Evolutionary conservation across 2,329 filamentous ascomycete species (phyloP), one percentile per base, ranked within the genome.

Genomic region (Plenodomus biglobosus): DNA sequence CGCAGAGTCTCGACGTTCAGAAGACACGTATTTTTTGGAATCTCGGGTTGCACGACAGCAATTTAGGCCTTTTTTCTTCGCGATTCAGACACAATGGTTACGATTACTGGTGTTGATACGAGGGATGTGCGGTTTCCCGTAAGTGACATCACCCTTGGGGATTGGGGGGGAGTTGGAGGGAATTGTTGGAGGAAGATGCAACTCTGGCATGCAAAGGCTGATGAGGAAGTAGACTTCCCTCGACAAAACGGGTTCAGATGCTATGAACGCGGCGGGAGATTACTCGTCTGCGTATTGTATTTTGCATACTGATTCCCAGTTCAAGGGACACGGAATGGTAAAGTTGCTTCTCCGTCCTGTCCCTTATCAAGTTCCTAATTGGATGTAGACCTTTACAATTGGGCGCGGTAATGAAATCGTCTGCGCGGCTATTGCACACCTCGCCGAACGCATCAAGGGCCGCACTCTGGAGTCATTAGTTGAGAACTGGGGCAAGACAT

Each of bases 271-370:
- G 2, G 90, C 91, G 2, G 88, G 90, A 53, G 90, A 96, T 74
- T 96, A 96, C 76, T 95, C 90, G 1, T 81, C 91, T 11, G 91
- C 92, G n/a, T 96, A 96, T 78, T 95, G 90, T 72, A 92, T 96
- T 64, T 77, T 96, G 40, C 78, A 90, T 68, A 96, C 91, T 0
- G 87, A 95, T 69, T 86, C 87, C 0, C 68, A 80, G 10, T 81
- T 81, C 65, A 79, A 80, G 1, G 89, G 89, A 13, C 88, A 94
- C 67, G 88, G 89, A 65, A 92, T 92, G 88, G 85, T 88, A 69
- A n/a, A n/a, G n/a, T n/a, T n/a, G n/a, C n/a, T n/a, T n/a, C n/a
- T 15, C 13, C 27, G 15, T 32, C 3, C 8, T 15, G 3, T 15
- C 27, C 3, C 15, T 11, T 32, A 32, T 8, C 17, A 16, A 7